Percentiles rank a stretch among this genome's conserved stretches.
These are phyloP conservation scores for Globisporangium paddicum DNA, from an alignment of 352 stramenopile species.

Conservation along the genomic window DNA sequence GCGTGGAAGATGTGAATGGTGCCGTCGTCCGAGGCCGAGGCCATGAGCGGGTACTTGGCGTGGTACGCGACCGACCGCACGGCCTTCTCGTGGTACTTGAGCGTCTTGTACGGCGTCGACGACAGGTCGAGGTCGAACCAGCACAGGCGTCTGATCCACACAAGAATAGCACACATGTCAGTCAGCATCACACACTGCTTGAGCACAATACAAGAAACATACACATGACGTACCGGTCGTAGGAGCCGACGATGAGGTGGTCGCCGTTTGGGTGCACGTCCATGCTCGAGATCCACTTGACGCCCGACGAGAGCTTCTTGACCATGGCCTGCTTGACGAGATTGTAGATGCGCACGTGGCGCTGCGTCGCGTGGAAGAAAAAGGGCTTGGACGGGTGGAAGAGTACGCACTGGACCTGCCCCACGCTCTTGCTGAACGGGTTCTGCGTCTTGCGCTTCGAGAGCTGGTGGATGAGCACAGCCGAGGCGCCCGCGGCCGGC, in stretches of 20 bases:
- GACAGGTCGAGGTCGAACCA: constrained; percentile 99
- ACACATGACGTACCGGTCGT: constrained; percentile 83
- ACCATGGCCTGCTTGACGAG: constrained; percentile 97
- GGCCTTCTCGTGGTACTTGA: constrained; percentile 99
- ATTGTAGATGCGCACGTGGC: constrained; percentile 98
- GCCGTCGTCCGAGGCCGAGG: constrained; percentile 97
- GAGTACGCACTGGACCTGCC: constrained; percentile 92
- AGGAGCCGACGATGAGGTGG: constrained; percentile 97
- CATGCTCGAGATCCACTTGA: constrained; percentile 99
- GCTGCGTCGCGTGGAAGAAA: constrained; percentile 99
- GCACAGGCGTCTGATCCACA: constrained; percentile 73
- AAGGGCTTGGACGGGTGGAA: constrained; percentile 99
- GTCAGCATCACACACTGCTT: too few relatives aligned
- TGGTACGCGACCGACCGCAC: constrained; percentile 94
- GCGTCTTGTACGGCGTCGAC: constrained; percentile 97
- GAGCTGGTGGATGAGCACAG: constrained; percentile 98
- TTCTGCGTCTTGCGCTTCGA: constrained; percentile 96
- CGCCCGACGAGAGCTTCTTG: constrained; percentile 97
- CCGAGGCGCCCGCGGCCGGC: constrained; percentile 81
- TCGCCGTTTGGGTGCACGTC: constrained; percentile 98
- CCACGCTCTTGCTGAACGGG: constrained; percentile 95
- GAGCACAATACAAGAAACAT: neutral
- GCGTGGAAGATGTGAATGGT: constrained; percentile 99
- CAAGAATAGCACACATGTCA: neutral
- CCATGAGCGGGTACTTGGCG: constrained; percentile 97